Evolutionary conservation across 1,139 yeast species (phyloP).

Genomic region (Yamadazyma pseudoaaseri): DNA sequence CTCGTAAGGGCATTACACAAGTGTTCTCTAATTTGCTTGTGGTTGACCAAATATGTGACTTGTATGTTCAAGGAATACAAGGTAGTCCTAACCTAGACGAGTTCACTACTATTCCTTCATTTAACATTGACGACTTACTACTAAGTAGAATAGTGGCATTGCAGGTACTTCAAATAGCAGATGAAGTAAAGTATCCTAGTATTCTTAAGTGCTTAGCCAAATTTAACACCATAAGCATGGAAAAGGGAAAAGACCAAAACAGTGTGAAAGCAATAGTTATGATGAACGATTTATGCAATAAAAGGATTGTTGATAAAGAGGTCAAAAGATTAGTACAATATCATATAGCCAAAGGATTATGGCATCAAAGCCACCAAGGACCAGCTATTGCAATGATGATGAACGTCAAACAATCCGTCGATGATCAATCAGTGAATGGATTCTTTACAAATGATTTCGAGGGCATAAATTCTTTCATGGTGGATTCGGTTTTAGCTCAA

Average conservation of each 20-base stretch:
- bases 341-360: slow-evolving; percentile 55
- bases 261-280: slow-evolving; percentile 50
- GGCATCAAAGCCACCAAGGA: slow-evolving; percentile 55
- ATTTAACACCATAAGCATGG: slow-evolving; percentile 41
- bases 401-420: slow-evolving; percentile 16
- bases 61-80: neutral
- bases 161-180: slow-evolving; percentile 20
- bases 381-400: slow-evolving; percentile 55
- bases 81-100: too few species aligned
- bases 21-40: slow-evolving; percentile 3
- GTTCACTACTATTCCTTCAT: slow-evolving; percentile 3
- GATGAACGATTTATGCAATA: slow-evolving; percentile 27
- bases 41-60: neutral
- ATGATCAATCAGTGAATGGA: neutral
- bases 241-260: slow-evolving; percentile 39
- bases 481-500: slow-evolving; percentile 55
- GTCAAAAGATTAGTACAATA: slow-evolving; percentile 18
- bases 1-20: slow-evolving; percentile 1
- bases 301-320: neutral
- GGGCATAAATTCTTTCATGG: slow-evolving; percentile 14
- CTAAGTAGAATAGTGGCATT: slow-evolving; percentile 9
- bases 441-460: slow-evolving; percentile 3
- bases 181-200: slow-evolving; percentile 5
- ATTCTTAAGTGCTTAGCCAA: slow-evolving; percentile 32
- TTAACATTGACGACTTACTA: slow-evolving; percentile 9